Conservation (phyloP, 202 grass and related monocot species). For the Bolboschoenoplectus hybrid region DNA sequence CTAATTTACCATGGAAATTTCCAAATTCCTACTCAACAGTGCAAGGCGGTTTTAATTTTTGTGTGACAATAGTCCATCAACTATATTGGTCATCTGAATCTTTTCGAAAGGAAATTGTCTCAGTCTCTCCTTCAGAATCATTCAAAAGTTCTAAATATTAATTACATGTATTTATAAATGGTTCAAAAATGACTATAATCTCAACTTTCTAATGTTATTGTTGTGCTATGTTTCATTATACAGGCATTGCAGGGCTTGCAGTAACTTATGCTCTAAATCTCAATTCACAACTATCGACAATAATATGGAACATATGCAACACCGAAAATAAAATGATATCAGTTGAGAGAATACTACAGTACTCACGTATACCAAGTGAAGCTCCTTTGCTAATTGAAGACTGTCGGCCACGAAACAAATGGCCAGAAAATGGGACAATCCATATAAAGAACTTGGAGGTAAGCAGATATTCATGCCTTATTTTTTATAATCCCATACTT, state of each 20-base stretch:
- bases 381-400: slow-evolving; percentile 79
- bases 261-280: slow-evolving; percentile 96
- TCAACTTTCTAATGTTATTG: slow-evolving; percentile 31
- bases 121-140: neutral
- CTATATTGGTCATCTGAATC: neutral
- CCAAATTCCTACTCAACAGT: neutral
- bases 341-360: slow-evolving; percentile 97
- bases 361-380: slow-evolving; percentile 79
- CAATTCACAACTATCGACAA: slow-evolving; percentile 69
- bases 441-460: slow-evolving; percentile 89
- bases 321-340: slow-evolving; percentile 99
- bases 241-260: slow-evolving; percentile 94
- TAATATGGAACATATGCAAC: slow-evolving; percentile 97
- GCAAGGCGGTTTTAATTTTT: neutral
- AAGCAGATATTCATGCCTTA: slow-evolving; percentile 21
- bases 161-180: neutral
- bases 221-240: slow-evolving; percentile 34
- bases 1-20: neutral
- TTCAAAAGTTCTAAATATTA: neutral
- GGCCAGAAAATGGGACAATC: slow-evolving; percentile 84
- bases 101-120: neutral
- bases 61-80: neutral
- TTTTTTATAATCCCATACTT: neutral
- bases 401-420: slow-evolving; percentile 53
- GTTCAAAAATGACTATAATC: neutral